A percentile compares a stretch with the other conserved stretches of the same genome.
These are phyloP conservation scores for Phycomyces nitens DNA, from an alignment of 192 early-diverging fungal genomes.

Conservation along the genomic window DNA sequence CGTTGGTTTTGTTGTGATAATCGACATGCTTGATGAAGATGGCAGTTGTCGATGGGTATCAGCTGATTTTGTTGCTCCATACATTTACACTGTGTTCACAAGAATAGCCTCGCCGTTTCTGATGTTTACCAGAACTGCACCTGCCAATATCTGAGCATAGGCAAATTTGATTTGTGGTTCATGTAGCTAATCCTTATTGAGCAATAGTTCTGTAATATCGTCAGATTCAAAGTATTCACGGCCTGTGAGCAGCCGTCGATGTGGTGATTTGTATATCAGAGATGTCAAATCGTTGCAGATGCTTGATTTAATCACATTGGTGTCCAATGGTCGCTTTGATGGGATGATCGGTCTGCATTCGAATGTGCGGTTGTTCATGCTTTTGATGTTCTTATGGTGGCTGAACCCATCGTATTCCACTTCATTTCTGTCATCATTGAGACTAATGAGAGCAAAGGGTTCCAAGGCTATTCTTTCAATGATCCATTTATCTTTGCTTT, in stretches of 20 bases:
- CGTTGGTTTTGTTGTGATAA: no score
- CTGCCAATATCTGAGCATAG: no score
- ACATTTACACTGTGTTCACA: no score
- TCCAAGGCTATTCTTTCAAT: no score
- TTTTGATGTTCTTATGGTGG: background rate
- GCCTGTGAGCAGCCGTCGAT: conserved; percentile 2
- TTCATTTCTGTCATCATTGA: background rate
- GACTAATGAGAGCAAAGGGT: conserved; percentile 1
- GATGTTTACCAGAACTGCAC: no score
- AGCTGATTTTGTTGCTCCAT: no score
- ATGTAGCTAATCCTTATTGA: conserved; percentile 31
- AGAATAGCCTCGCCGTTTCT: no score
- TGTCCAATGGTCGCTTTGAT: background rate
- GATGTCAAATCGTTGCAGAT: background rate
- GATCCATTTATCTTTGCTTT: background rate
- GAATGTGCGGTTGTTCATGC: background rate
- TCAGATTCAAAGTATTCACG: conserved; percentile 9
- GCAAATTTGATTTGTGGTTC: no score
- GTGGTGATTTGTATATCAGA: conserved; percentile 1
- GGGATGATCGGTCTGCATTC: conserved; percentile 1
- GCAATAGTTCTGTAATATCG: background rate
- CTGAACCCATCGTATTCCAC: no score
- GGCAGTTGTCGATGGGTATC: no score
- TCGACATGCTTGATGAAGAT: no score
- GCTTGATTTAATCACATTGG: background rate